Conservation (phyloP, 176 grass and related monocot genomes). For the Microstegium vimineum region DNA sequence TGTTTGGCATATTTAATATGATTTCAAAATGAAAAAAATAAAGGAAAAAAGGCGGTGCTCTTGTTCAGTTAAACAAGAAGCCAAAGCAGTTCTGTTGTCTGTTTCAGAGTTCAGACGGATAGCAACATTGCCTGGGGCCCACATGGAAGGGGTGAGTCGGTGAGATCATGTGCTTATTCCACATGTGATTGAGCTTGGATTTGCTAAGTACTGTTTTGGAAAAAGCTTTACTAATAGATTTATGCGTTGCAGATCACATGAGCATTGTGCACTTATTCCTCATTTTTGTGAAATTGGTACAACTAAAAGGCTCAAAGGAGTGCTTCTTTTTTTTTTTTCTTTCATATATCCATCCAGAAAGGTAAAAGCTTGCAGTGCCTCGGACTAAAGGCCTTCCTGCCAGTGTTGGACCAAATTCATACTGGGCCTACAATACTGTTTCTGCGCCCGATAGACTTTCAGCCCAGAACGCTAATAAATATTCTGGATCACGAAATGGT, state of each 20-base stretch:
- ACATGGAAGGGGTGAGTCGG: neutral
- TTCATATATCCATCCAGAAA: neutral
- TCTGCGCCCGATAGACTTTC: neutral
- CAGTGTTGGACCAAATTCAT: neutral
- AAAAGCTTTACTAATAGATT: neutral
- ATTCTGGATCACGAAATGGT: neutral
- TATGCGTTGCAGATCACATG: neutral
- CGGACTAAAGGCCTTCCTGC: neutral
- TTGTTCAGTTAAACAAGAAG: neutral
- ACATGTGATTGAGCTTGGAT: neutral
- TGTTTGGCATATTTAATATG: neutral
- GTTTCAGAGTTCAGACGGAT: neutral
- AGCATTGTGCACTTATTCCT: neutral
- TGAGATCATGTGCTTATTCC: neutral
- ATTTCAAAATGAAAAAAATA: neutral
- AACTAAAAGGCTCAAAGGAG: neutral
- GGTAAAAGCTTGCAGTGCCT: neutral
- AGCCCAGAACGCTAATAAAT: neutral
- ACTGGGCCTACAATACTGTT: neutral
- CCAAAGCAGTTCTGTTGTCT: neutral
- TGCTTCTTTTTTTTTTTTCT: neutral
- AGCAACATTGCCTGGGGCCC: neutral
- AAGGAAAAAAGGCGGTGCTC: neutral
- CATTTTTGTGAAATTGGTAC: neutral
- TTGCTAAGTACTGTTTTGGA: no score